Evolutionary conservation across 768 basidiomycete species (phyloP), one percentile per base, ranked within the genome.

Genomic region (Termitomyces sp.): DNA sequence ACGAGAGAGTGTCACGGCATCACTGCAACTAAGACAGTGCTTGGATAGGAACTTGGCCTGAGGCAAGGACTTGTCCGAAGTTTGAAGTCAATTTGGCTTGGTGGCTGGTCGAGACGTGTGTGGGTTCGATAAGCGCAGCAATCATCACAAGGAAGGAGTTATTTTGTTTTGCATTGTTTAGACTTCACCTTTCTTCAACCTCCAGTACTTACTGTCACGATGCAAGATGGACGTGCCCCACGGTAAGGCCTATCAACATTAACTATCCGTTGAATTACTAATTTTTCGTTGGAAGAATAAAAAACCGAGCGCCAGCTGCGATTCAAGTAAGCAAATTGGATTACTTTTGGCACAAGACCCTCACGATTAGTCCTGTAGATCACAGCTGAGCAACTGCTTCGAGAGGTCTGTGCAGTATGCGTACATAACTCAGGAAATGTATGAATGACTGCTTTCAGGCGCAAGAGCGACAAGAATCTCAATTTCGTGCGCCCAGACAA

Each of bases 311-410:
- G 18, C 89, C 96, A 41, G 96, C 96, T 49, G 90, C 93, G 59
- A 80, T 98, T 59, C 94, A 96, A 73, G 93, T 91, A 52, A 61
- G 83, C 70, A 53, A 56, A 54, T 31, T 42, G 42, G 62, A 48
- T 52, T 36, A 34, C 14, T 26, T 16, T 31, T 10, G 51, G 22
- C 24, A 26, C 39, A 44, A 9, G 34, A 4, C 36, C 44, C 41
- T 57, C 32, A 56, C 46, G 55, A 50, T 59, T 61, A 60, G 53
- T 48, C 60, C 50, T 46, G 47, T 73, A 98, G 93, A 95, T 98
- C 74, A 98, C 97, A 57, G 93, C 97, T 14, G 97, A 98, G 74
- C 97, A 99, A 74, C 86, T 99, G 43, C 79, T 99, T 10, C 88
- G 97, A 65, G 97, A 99, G 78, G 92, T 90, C 69, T 47, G 73